Conservation (phyloP, 805 yeast genomes). For the Pichia cabralensis region DNA sequence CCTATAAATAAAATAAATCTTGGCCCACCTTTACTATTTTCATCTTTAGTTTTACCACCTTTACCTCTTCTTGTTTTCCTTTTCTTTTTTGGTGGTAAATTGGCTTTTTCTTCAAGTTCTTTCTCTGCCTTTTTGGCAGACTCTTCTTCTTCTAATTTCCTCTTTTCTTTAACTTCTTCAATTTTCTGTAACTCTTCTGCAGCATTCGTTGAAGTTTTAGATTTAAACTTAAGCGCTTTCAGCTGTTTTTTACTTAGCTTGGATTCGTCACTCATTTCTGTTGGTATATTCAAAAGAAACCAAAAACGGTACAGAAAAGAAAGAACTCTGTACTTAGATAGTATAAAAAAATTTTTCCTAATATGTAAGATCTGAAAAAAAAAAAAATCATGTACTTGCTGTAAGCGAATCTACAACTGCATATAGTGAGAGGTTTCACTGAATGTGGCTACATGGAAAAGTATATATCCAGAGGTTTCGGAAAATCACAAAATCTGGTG, state of each 20-base stretch:
- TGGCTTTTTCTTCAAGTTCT: constrained; percentile 15
- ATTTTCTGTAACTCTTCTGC: constrained; percentile 26
- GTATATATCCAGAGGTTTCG: too few relatives aligned
- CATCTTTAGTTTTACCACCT: constrained; percentile 27
- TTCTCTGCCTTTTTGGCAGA: constrained; percentile 17
- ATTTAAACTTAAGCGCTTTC: constrained; percentile 51
- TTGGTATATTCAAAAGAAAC: too few relatives aligned
- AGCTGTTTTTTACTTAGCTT: constrained; percentile 58
- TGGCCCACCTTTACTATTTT: constrained; percentile 38
- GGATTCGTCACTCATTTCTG: too few relatives aligned
- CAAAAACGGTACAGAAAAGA: too few relatives aligned
- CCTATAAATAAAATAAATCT: constrained; percentile 85
- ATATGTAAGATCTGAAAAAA: too few relatives aligned
- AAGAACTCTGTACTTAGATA: too few relatives aligned
- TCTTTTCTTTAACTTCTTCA: constrained; percentile 14
- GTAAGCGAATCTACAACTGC: too few relatives aligned
- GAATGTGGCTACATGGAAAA: too few relatives aligned
- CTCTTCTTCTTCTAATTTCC: constrained; percentile 20
- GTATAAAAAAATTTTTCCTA: too few relatives aligned
- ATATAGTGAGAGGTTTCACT: too few relatives aligned
- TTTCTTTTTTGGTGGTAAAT: constrained; percentile 42
- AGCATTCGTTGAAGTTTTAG: constrained; percentile 26
- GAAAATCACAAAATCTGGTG: too few relatives aligned
- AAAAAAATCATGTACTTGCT: too few relatives aligned
- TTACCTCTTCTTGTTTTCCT: constrained; percentile 73